A percentile compares a stretch with the other conserved stretches of the same genome.
phyloP scores from a whole-genome alignment of 495 filamentous ascomycete genomes.

The Thermochaetoides thermophila region DNA sequence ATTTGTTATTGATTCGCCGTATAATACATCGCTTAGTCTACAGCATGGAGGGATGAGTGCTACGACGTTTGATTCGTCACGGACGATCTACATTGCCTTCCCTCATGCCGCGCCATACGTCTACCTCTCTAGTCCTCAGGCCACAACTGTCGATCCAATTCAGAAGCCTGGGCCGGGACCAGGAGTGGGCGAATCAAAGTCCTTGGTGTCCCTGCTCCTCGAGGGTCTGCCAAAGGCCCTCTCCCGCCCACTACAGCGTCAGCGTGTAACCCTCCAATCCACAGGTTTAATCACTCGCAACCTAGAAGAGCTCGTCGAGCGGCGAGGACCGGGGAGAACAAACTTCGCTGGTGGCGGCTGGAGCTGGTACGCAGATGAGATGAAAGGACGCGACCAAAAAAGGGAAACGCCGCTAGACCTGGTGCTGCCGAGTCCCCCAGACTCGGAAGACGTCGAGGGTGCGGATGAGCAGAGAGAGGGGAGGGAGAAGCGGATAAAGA shows the following conservation, averaged over 20 bases:
- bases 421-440: conserved; percentile 24
- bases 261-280: conserved; percentile 47
- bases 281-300: conserved; percentile 56
- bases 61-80: conserved; percentile 37
- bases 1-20: conserved; percentile 58
- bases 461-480: neutral
- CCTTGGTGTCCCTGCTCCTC: conserved; percentile 51
- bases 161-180: neutral
- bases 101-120: conserved; percentile 62
- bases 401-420: conserved; percentile 45
- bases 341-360: conserved; percentile 62
- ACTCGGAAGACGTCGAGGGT: conserved; percentile 11
- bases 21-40: conserved; percentile 40
- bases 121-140: conserved; percentile 45
- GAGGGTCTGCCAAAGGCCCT: conserved; percentile 68
- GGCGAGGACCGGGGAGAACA: conserved; percentile 50
- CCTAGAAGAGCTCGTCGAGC: conserved; percentile 45
- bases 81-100: conserved; percentile 62
- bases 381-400: conserved; percentile 6
- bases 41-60: conserved; percentile 13
- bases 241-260: conserved; percentile 40
- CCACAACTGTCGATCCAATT: no score
- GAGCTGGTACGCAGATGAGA: conserved; percentile 55
- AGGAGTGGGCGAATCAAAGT: conserved; percentile 38
- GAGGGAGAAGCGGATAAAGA: neutral